Percentiles rank a stretch among this genome's conserved stretches.
Conservation (phyloP, 2,329 filamentous ascomycete species). For the Colletotrichum sp. region DNA sequence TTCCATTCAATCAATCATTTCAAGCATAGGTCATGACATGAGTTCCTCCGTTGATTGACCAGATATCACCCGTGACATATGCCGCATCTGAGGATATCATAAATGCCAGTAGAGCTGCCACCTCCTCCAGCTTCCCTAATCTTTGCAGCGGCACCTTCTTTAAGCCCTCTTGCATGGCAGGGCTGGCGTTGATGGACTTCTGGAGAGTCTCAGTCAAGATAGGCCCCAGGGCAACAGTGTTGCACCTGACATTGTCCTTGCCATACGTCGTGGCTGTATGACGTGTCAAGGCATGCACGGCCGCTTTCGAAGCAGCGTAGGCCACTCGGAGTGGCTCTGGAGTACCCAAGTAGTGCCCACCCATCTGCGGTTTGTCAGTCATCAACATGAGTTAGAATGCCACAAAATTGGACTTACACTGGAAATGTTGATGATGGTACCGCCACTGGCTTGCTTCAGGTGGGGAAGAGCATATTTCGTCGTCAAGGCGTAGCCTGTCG, state of each 20-base stretch:
- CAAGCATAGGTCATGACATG: background rate
- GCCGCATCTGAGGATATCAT: slow-evolving; percentile 10
- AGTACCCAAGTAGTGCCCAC: background rate
- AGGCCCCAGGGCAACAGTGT: background rate
- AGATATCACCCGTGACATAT: background rate
- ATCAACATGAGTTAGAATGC: background rate
- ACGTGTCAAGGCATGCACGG: slow-evolving; percentile 1
- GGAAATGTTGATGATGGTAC: slow-evolving; percentile 3
- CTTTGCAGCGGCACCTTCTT: background rate
- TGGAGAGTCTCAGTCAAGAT: background rate
- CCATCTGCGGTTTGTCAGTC: background rate
- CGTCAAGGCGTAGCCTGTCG: background rate
- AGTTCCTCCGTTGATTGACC: slow-evolving; percentile 2
- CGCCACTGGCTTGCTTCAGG: background rate
- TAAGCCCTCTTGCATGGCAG: background rate
- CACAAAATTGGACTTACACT: background rate
- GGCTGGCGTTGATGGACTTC: background rate
- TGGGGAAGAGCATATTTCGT: background rate
- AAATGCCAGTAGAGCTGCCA: background rate
- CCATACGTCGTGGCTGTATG: background rate
- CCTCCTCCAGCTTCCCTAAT: background rate
- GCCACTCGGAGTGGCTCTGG: background rate
- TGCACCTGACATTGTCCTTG: background rate
- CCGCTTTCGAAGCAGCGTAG: background rate
- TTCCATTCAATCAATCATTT: background rate